Conservation (phyloP, 805 yeast genomes). For the Scheffersomyces stipitis region DNA sequence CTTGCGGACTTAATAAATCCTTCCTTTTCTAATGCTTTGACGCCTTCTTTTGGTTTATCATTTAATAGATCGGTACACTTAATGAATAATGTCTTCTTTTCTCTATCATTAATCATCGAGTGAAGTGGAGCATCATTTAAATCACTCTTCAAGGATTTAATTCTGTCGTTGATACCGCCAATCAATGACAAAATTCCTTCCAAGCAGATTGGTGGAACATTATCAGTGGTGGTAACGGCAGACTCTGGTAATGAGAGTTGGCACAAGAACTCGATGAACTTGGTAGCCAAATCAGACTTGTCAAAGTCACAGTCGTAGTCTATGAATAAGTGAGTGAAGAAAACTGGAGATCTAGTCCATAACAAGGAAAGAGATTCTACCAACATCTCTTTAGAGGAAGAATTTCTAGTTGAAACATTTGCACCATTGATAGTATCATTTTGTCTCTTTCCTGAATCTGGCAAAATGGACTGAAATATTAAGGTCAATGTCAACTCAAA, state of each 20-base stretch:
- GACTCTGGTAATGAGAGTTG: conserved; percentile 83
- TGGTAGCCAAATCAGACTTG: conserved; percentile 71
- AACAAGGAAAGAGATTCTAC: conserved; percentile 80
- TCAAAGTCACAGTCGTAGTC: conserved; percentile 91
- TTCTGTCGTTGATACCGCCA: conserved; percentile 56
- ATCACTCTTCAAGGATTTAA: conserved; percentile 28
- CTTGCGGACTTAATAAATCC: conserved; percentile 54
- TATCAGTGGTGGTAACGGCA: conserved; percentile 73
- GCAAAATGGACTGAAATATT: conserved; percentile 58
- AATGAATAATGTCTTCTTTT: conserved; percentile 71
- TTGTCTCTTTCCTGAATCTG: conserved; percentile 21
- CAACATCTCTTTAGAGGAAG: conserved; percentile 69
- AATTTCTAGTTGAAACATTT: conserved; percentile 18
- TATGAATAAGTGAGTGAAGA: conserved; percentile 74
- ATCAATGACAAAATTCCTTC: conserved; percentile 81
- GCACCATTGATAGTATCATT: conserved; percentile 22
- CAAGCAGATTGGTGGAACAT: conserved; percentile 89
- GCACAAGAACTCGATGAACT: conserved; percentile 68
- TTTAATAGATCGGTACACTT: conserved; percentile 76
- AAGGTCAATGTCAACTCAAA: conserved; percentile 69
- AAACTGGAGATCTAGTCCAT: conserved; percentile 78
- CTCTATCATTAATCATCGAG: conserved; percentile 41
- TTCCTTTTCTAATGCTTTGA: conserved; percentile 59
- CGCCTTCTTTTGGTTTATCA: conserved; percentile 74
- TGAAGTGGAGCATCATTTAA: conserved; percentile 14